Evolutionary conservation across 805 yeast genomes (phyloP), one percentile per base, ranked within the genome.

Genomic region (Candida suzukii): DNA sequence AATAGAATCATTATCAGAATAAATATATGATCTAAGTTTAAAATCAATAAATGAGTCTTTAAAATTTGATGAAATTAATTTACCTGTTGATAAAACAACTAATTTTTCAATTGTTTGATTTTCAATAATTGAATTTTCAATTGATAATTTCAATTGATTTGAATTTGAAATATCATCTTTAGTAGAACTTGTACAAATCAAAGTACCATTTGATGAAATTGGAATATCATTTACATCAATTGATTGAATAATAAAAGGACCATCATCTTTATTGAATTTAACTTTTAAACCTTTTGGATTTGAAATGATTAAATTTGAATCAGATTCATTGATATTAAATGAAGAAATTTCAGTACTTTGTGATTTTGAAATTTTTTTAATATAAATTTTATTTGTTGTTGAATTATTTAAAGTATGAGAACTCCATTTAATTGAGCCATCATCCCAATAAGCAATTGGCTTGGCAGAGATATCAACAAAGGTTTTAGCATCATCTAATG

Each of bases 1-100:
- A 13, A 31, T 10, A 27, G 20, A 3, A 14, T 44, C 41, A 16
- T 35, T 27, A 9, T 38, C 16, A 18, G 35, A 11, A 20, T 24
- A 33, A 3, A 44, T 14, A 25, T 44, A 44, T 7, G 42, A 19
- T 41, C 46, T 41, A 3, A 41, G 9, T 20, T 41, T 35, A 31
- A 44, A 44, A 13, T 29, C 27, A 16, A 41, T 41, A 6, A 13
- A 21, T 16, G 45, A 38, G 18, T 25, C 12, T 2, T 5, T 5
- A 29, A 17, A 8, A 5, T 5, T 24, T 14, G 40, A 10, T 6
- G 40, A 38, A 19, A 28, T 29, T 9, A 38, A 18, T 5, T 16
- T 17, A 22, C 40, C 40, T 12, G 17, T 20, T 6, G 35, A 24
- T 14, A 38, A 30, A 3, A 38, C 35, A 21, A 38, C 40, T 6